Evolutionary conservation across 768 basidiomycete genomes (phyloP).

Genomic region (Dacryopinax spathularia): DNA sequence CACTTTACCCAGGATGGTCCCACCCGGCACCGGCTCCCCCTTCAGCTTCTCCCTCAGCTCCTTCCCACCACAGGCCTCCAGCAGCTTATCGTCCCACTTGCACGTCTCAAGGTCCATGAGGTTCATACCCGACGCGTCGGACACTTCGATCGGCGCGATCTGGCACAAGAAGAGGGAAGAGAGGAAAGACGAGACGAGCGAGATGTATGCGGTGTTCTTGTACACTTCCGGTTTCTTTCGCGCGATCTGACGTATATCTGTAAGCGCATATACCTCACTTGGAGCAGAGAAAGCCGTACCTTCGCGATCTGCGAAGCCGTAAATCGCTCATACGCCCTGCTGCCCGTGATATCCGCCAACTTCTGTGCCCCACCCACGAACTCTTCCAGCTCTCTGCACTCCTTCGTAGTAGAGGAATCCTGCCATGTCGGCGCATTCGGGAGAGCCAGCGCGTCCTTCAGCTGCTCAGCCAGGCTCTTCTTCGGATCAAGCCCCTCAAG

Average conservation of each 20-base stretch:
- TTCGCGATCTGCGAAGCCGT: constrained; percentile 74
- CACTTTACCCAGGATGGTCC: constrained; percentile 50
- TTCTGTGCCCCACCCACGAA: constrained; percentile 54
- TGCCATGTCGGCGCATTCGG: constrained; percentile 75
- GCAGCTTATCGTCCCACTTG: constrained; percentile 56
- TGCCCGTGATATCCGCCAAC: constrained; percentile 64
- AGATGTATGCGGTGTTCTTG: constrained; percentile 48
- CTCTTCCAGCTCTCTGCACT: constrained; percentile 55
- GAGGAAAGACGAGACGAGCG: constrained; percentile 70
- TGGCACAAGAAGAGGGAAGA: constrained; percentile 66
- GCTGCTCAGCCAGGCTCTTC: constrained; percentile 41
- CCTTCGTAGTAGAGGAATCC: constrained; percentile 67
- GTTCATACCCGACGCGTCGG: constrained; percentile 85
- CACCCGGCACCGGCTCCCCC: constrained; percentile 60
- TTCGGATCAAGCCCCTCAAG: constrained; percentile 41
- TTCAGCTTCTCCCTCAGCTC: constrained; percentile 57
- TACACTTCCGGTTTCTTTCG: constrained; percentile 38
- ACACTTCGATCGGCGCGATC: constrained; percentile 70
- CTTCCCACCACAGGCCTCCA: constrained; percentile 54
- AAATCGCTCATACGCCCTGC: constrained; percentile 76
- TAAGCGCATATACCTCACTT: neutral
- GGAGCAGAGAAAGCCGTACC: constrained; percentile 27
- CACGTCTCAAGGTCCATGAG: constrained; percentile 61
- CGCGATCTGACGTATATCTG: constrained; percentile 34
- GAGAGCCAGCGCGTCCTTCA: constrained; percentile 52